Base-by-base conservation (phyloP, 73 alveolate species). In the Blepharisma stoltei region DNA sequence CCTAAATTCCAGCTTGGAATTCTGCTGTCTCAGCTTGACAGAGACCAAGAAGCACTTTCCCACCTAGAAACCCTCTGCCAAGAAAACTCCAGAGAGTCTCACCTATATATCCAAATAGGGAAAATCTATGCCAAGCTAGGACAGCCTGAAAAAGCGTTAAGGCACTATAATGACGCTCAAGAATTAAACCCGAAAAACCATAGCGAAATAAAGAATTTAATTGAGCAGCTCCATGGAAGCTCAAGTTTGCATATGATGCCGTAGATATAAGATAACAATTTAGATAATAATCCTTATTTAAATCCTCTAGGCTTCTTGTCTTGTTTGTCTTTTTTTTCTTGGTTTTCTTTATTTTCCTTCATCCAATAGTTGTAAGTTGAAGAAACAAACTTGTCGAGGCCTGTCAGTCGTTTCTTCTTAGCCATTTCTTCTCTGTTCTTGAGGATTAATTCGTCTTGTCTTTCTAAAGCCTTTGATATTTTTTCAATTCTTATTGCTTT, bases 101-200 rank as follows among this genome's bases (percentile, higher is more conserved):
- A 95, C 11, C 88, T 93, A 7, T 90, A 90, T 85, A 85, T 93
- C 0, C 83, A 87, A 48, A 93, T 87, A 60, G 98, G 98, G n/a
- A 93, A 88, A 79, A 84, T 90, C 25, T 86, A 88, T 87, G 92
- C 82, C 70, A 78, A 83, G 65, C 77, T 84, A 83, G 94, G 94
- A 55, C 83, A 88, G 50, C 81, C 83, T 54, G 92, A 90, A 65
- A 87, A 93, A 70, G 98, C 98, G 18, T 82, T 89, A 38, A 85
- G 88, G 43, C 84, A 88, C 77, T 93, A 88, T 82, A 93, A 84
- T 67, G 89, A 71, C 76, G 98, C 98, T 18, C 84, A 90, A 32
- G 98, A 93, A 76, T 83, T 93, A 48, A 94, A 93, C 78, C 98
- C 98, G 6, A 93, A 93, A 80, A 96, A 93, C 79, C 86, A 94